phyloP scores from a whole-genome alignment of 768 basidiomycete species.

The Kondoa subrosea region DNA sequence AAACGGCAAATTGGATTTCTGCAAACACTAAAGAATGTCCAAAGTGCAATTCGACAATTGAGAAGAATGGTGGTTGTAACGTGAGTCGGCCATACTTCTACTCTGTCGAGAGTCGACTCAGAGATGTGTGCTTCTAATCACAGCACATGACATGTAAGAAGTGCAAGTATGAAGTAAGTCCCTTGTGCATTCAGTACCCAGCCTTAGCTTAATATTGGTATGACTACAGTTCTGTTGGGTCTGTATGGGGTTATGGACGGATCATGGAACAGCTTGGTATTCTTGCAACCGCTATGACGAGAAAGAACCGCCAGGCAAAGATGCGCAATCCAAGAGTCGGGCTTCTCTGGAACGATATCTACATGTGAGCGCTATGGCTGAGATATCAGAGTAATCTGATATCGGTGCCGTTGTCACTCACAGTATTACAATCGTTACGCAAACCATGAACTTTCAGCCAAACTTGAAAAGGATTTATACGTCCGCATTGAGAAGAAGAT shows the following conservation, averaged over 20 bases:
- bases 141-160: slow-evolving; percentile 99
- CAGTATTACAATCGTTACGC: slow-evolving; percentile 99
- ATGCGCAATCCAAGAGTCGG: slow-evolving; percentile 74
- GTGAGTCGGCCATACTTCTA: slow-evolving; percentile 40
- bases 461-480: slow-evolving; percentile 80
- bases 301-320: slow-evolving; percentile 54
- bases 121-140: background rate
- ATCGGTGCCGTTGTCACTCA: background rate
- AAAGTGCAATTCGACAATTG: slow-evolving; percentile 91
- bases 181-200: background rate
- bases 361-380: slow-evolving; percentile 43
- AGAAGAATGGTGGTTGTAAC: slow-evolving; percentile 99
- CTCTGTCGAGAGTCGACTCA: background rate
- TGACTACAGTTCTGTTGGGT: slow-evolving; percentile 75
- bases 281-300: slow-evolving; percentile 96
- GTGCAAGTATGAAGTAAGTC: slow-evolving; percentile 63
- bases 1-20: slow-evolving; percentile 99
- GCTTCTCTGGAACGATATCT: slow-evolving; percentile 88
- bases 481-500: slow-evolving; percentile 98
- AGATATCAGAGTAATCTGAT: background rate
- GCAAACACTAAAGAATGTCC: slow-evolving; percentile 98
- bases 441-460: slow-evolving; percentile 98
- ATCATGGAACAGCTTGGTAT: slow-evolving; percentile 95
- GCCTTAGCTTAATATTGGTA: background rate
- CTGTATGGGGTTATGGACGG: slow-evolving; percentile 97